These are phyloP conservation scores for Amborella trichopoda DNA, from an alignment of 164 flowering plant genomes.

Conservation along the genomic window DNA sequence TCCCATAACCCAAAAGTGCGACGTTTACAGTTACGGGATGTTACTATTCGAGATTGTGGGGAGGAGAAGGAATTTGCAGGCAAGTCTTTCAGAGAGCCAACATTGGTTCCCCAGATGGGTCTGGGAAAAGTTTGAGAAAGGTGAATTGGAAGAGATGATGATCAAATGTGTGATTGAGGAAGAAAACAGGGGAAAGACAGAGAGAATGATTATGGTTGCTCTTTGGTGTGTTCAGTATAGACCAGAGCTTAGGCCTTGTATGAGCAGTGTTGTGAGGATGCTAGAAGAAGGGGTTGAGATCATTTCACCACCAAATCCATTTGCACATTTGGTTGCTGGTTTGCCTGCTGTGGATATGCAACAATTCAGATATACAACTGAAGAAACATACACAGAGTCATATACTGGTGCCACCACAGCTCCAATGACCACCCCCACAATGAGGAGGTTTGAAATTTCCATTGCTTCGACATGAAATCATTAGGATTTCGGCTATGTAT, in stretches of 20 bases:
- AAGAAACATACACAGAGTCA: no score
- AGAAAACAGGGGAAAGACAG: constrained; percentile 6
- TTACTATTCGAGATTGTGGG: constrained; percentile 14
- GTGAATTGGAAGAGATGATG: constrained; percentile 8
- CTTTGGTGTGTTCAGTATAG: constrained; percentile 14
- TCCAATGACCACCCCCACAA: no score
- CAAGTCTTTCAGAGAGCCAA: constrained; percentile 1
- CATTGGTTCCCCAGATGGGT: constrained; percentile 2
- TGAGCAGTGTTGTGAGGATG: constrained; percentile 14
- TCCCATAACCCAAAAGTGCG: constrained; percentile 12
- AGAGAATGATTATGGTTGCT: constrained; percentile 10
- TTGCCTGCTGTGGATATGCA: no score
- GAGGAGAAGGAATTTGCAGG: constrained; percentile 14
- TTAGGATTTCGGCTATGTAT: no score
- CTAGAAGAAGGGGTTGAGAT: constrained; percentile 20
- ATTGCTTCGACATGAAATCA: no score
- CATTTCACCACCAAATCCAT: no score
- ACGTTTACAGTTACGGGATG: constrained; percentile 19
- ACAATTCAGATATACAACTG: no score
- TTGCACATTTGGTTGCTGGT: no score
- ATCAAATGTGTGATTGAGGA: neutral
- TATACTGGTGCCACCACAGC: no score
- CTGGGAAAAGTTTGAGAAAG: no score
- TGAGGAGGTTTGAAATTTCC: no score
- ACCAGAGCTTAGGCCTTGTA: constrained; percentile 7